These are phyloP conservation scores for Inonotus obliquus DNA, from an alignment of 1,284 basidiomycete species.

Conservation along the genomic window DNA sequence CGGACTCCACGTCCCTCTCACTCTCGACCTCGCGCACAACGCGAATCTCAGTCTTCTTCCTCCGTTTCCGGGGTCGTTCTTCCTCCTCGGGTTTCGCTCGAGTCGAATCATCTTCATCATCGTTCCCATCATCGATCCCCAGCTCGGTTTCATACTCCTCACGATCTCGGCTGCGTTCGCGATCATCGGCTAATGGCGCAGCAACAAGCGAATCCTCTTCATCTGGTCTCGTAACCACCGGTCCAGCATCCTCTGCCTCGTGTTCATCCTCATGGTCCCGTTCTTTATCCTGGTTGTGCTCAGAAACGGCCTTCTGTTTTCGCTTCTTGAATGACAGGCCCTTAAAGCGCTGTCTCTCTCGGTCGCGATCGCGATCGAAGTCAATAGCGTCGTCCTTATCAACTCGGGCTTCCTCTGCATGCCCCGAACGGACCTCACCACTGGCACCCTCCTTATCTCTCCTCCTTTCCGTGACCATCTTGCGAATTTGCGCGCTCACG, in stretches of 20 bases:
- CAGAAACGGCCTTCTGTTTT: slow-evolving; percentile 33
- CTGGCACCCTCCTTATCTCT: slow-evolving; percentile 15
- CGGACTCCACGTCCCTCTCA: slow-evolving; percentile 3
- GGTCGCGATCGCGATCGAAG: slow-evolving; percentile 12
- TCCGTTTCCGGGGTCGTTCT: slow-evolving; percentile 21
- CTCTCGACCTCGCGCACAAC: not conserved
- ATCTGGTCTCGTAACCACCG: slow-evolving; percentile 13
- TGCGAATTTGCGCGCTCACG: slow-evolving; percentile 52
- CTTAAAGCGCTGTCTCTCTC: slow-evolving; percentile 48
- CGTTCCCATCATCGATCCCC: not conserved
- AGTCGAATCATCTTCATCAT: not conserved
- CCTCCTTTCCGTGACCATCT: slow-evolving; percentile 43
- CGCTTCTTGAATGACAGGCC: slow-evolving; percentile 63
- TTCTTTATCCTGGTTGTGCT: not conserved
- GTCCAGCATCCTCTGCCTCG: not conserved
- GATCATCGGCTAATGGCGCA: slow-evolving; percentile 31
- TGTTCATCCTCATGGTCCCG: not conserved
- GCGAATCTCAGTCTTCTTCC: not conserved
- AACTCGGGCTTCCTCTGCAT: slow-evolving; percentile 23
- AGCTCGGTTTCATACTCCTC: slow-evolving; percentile 23
- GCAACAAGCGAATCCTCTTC: slow-evolving; percentile 31
- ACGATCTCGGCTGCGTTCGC: slow-evolving; percentile 27
- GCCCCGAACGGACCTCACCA: slow-evolving; percentile 21
- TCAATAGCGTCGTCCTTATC: slow-evolving; percentile 13
- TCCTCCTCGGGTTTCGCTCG: slow-evolving; percentile 29